phyloP scores from a whole-genome alignment of 2,329 filamentous ascomycete species.

The Calonectria pteridis region DNA sequence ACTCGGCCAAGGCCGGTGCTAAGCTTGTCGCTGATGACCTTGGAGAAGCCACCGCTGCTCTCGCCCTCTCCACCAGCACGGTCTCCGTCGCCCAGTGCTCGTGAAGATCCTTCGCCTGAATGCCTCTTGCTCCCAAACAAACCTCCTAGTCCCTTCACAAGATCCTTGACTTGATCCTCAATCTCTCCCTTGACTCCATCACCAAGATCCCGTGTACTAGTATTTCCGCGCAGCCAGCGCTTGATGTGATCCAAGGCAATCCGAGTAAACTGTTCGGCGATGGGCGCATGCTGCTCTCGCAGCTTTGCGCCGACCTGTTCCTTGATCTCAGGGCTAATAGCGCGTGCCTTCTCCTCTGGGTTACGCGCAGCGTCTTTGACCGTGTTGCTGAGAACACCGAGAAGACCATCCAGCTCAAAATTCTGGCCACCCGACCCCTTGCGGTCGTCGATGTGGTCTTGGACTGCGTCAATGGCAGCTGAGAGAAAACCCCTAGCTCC shows the following conservation, averaged over 20 bases:
- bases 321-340: conserved; percentile 61
- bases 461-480: conserved; percentile 55
- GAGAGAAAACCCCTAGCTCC: conserved; percentile 55
- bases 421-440: conserved; percentile 44
- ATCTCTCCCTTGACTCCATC: conserved; percentile 59
- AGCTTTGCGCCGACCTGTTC: conserved; percentile 56
- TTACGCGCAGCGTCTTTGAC: conserved; percentile 59
- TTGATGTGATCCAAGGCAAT: conserved; percentile 62
- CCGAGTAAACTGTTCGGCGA: conserved; percentile 60
- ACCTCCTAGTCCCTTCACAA: conserved; percentile 58
- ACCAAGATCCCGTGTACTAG: conserved; percentile 55
- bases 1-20: conserved; percentile 58
- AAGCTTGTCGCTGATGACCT: conserved; percentile 60
- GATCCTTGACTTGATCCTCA: conserved; percentile 58
- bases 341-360: conserved; percentile 59
- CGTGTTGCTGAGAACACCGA: conserved; percentile 57
- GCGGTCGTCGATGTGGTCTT: conserved; percentile 54
- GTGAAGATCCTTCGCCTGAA: conserved; percentile 47
- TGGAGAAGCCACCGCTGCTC: conserved; percentile 55
- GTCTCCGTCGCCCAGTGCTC: conserved; percentile 48
- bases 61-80: conserved; percentile 45
- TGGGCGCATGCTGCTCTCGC: conserved; percentile 55
- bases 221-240: conserved; percentile 58
- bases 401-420: conserved; percentile 57
- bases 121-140: conserved; percentile 55